Evolutionary conservation across 371 early-diverging fungal genomes (phyloP).

Genomic region (Rhizopus microsporus): DNA sequence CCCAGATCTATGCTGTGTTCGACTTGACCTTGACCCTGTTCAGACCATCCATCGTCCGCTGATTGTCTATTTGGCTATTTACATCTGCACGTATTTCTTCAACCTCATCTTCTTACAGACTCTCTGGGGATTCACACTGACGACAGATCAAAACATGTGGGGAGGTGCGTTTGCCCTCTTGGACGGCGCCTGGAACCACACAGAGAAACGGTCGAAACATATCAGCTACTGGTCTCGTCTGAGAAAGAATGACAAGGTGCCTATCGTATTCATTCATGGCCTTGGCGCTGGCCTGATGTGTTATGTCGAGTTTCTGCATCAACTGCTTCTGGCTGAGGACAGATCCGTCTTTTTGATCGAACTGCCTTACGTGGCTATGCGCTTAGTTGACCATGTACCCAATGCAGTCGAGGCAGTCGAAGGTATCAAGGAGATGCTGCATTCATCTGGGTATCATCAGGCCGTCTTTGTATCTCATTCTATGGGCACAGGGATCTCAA

Average conservation of each 20-base stretch:
- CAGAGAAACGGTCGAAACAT: not conserved
- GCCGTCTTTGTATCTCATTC: constrained; percentile 71
- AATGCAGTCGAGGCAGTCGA: constrained; percentile 54
- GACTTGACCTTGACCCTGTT: constrained; percentile 63
- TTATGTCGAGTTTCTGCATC: constrained; percentile 57
- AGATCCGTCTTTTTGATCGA: constrained; percentile 68
- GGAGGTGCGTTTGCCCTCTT: constrained; percentile 24
- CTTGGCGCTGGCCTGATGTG: constrained; percentile 62
- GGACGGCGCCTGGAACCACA: not conserved
- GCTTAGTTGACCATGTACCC: constrained; percentile 59
- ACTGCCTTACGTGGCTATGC: constrained; percentile 69
- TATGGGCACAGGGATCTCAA: constrained; percentile 58
- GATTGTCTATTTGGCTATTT: constrained; percentile 49
- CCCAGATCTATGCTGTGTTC: constrained; percentile 50
- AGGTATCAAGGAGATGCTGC: constrained; percentile 57
- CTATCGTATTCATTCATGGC: constrained; percentile 71
- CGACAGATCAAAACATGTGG: constrained; percentile 22
- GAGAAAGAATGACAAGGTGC: constrained; percentile 29
- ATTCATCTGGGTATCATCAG: constrained; percentile 43
- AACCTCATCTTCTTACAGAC: constrained; percentile 27
- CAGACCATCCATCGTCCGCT: constrained; percentile 64
- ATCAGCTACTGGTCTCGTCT: constrained; percentile 35
- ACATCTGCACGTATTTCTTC: constrained; percentile 30
- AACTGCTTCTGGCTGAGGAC: constrained; percentile 26
- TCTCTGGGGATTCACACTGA: constrained; percentile 25